phyloP scores from a whole-genome alignment of 2,329 filamentous ascomycete species.

The Rhexocercosporidium sp. region DNA sequence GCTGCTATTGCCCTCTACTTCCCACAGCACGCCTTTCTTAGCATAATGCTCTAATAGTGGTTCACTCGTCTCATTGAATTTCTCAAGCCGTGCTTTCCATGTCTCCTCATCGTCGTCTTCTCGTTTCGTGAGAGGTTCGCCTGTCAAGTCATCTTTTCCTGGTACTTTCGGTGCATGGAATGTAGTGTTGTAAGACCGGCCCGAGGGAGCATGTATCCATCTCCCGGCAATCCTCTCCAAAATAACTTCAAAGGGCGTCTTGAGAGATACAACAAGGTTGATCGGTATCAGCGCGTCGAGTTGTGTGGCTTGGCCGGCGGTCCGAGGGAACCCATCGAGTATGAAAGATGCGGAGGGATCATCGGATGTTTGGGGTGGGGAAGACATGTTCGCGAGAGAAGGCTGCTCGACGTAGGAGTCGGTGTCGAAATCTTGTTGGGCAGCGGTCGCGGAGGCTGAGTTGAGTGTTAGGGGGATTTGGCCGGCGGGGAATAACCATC shows the following conservation, averaged over 20 bases:
- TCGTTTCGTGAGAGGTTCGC: slow-evolving; percentile 81
- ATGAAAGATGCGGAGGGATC: slow-evolving; percentile 86
- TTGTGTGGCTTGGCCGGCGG: slow-evolving; percentile 75
- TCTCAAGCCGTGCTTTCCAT: slow-evolving; percentile 78
- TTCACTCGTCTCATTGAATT: slow-evolving; percentile 86
- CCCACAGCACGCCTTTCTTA: slow-evolving; percentile 80
- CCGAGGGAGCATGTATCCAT: slow-evolving; percentile 92
- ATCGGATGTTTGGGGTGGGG: slow-evolving; percentile 59
- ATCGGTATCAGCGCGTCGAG: slow-evolving; percentile 88
- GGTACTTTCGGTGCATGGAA: slow-evolving; percentile 85
- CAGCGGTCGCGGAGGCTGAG: slow-evolving; percentile 42
- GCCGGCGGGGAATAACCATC: slow-evolving; percentile 71
- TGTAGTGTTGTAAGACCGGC: slow-evolving; percentile 91
- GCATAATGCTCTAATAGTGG: slow-evolving; percentile 90
- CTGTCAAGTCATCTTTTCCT: slow-evolving; percentile 88
- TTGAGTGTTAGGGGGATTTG: slow-evolving; percentile 44
- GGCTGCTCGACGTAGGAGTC: slow-evolving; percentile 39
- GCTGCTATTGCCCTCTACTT: slow-evolving; percentile 85
- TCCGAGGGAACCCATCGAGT: slow-evolving; percentile 95
- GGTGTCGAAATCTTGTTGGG: slow-evolving; percentile 41
- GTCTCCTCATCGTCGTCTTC: slow-evolving; percentile 86
- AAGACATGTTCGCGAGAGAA: slow-evolving; percentile 43
- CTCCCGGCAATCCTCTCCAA: slow-evolving; percentile 88
- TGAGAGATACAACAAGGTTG: slow-evolving; percentile 87
- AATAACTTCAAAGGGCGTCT: slow-evolving; percentile 85